Percentiles rank a stretch among this genome's conserved stretches.
Evolutionary conservation across 768 basidiomycete genomes (phyloP).

Genomic region (Pleurotus salmoneostramineus): DNA sequence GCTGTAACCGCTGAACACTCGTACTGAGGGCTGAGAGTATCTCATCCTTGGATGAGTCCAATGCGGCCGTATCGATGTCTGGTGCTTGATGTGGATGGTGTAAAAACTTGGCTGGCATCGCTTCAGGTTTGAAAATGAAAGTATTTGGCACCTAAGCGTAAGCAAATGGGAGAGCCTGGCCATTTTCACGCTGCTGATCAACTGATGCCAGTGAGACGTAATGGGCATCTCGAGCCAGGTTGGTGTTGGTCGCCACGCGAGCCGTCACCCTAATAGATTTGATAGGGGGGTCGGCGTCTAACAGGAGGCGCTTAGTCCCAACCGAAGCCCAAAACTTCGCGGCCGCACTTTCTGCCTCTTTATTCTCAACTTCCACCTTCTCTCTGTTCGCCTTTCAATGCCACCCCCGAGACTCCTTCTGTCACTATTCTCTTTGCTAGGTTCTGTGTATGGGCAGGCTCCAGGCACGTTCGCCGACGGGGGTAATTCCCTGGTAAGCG

Average conservation of each 20-base stretch:
- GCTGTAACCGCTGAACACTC: conserved; percentile 21
- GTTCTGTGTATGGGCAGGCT: neutral
- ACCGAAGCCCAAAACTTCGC: neutral
- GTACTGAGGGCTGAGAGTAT: conserved; percentile 19
- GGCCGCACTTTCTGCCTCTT: neutral
- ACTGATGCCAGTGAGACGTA: no score
- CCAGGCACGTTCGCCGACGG: conserved; percentile 32
- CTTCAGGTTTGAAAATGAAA: neutral
- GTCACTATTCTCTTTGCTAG: neutral
- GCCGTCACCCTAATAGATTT: neutral
- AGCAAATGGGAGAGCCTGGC: no score
- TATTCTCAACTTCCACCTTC: neutral
- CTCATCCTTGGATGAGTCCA: conserved; percentile 8
- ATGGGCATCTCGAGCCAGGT: no score
- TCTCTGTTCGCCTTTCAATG: neutral
- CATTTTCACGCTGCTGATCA: no score
- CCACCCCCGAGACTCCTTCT: neutral
- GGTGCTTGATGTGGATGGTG: conserved; percentile 6
- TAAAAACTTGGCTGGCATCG: conserved; percentile 1
- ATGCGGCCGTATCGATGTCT: neutral
- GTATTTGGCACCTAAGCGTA: no score
- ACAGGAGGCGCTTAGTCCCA: neutral
- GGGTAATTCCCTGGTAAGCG: conserved; percentile 30
- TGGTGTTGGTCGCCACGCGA: no score
- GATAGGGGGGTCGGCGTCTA: neutral